Conservation (phyloP, 2,329 filamentous ascomycete genomes). For the Annulohypoxylon truncatum region DNA sequence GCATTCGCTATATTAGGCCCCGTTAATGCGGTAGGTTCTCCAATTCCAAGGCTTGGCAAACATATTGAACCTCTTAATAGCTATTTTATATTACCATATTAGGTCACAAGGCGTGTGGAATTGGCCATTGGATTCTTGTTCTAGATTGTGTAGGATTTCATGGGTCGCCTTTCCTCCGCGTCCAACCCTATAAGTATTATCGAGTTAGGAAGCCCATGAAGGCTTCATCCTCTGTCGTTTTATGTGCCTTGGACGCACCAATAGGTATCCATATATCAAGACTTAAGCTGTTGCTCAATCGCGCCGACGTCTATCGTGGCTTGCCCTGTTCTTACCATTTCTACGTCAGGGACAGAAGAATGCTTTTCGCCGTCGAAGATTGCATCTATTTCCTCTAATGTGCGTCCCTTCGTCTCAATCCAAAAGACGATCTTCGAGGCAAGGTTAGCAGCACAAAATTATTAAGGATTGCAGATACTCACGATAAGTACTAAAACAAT, state of each 20-base stretch:
- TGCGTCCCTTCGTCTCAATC: conserved; percentile 55
- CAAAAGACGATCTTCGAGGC: conserved; percentile 47
- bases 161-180: background rate
- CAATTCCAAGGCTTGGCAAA: conserved; percentile 22
- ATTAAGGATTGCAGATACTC: conserved; percentile 27
- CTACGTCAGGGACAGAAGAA: conserved; percentile 46
- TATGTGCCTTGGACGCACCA: background rate
- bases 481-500: conserved; percentile 54
- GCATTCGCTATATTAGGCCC: conserved; percentile 45
- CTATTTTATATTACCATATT: background rate
- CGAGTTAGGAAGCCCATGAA: background rate
- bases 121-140: background rate
- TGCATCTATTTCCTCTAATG: conserved; percentile 54
- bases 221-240: background rate
- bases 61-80: background rate
- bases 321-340: conserved; percentile 43
- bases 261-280: background rate
- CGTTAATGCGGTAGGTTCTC: conserved; percentile 33
- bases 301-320: conserved; percentile 39
- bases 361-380: conserved; percentile 53
- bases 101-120: background rate
- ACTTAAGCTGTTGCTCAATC: conserved; percentile 38
- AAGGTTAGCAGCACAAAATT: background rate
- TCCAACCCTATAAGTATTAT: background rate
- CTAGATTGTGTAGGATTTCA: background rate